Evolutionary conservation across 805 yeast genomes (phyloP).

Genomic region (Saccharomycopsis babjevae): DNA sequence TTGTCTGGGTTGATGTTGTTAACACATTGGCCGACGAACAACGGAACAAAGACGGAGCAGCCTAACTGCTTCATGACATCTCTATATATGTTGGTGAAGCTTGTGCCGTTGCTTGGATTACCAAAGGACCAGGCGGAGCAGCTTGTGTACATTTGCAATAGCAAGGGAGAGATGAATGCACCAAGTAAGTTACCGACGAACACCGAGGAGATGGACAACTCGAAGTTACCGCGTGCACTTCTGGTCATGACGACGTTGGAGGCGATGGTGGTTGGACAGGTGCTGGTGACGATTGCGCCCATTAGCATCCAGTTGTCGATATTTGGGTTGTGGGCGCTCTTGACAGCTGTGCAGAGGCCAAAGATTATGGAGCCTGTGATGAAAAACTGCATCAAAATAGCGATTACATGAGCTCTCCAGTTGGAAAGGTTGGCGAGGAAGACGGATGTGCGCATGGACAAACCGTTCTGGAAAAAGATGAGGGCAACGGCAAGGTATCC

Average conservation of each 20-base stretch:
- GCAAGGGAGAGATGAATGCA: constrained; percentile 79
- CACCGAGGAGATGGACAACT: constrained; percentile 73
- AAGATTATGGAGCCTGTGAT: constrained; percentile 61
- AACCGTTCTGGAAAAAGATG: constrained; percentile 73
- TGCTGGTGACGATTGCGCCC: constrained; percentile 72
- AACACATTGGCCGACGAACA: constrained; percentile 78
- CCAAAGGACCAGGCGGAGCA: constrained; percentile 60
- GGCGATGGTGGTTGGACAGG: constrained; percentile 87
- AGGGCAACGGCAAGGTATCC: constrained; percentile 82
- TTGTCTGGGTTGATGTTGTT: constrained; percentile 63
- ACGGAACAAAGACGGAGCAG: constrained; percentile 69
- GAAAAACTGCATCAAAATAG: constrained; percentile 56
- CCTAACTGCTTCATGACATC: constrained; percentile 86
- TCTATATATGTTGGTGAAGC: constrained; percentile 50
- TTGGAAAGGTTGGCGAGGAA: constrained; percentile 53
- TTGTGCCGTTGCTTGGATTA: constrained; percentile 56
- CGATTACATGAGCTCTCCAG: constrained; percentile 78
- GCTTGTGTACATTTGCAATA: constrained; percentile 58
- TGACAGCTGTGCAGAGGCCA: constrained; percentile 63
- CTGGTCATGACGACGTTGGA: constrained; percentile 91
- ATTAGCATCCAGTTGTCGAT: constrained; percentile 71
- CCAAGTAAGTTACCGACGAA: constrained; percentile 78
- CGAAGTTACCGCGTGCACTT: constrained; percentile 73
- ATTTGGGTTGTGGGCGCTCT: constrained; percentile 41
- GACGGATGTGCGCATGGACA: constrained; percentile 60